Evolutionary conservation across 176 grass and related monocot genomes (phyloP).

Genomic region (Avena sativa): DNA sequence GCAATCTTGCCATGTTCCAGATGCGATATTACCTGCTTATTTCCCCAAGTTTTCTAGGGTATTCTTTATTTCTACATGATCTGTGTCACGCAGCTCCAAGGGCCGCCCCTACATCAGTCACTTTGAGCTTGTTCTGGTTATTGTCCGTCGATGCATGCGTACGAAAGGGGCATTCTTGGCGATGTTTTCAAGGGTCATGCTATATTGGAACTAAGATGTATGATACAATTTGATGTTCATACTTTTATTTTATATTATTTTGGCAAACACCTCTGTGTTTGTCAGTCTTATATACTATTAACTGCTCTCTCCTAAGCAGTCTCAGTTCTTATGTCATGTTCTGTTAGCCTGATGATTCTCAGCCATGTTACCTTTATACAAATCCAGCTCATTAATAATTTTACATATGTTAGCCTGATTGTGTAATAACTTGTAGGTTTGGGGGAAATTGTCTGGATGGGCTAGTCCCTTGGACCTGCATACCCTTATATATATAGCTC

Average conservation of each 20-base stretch:
- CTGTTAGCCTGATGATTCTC: not conserved
- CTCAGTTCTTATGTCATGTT: not conserved
- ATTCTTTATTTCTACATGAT: constrained; percentile 67
- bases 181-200: constrained; percentile 32
- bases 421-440: no score
- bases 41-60: constrained; percentile 47
- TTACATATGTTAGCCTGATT: no score
- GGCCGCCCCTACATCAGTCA: constrained; percentile 28
- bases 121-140: constrained; percentile 32
- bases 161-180: constrained; percentile 35
- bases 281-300: not conserved
- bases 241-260: not conserved
- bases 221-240: constrained; percentile 31
- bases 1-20: constrained; percentile 40
- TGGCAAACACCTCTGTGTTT: not conserved
- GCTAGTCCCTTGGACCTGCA: no score
- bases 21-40: not conserved
- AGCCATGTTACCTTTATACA: not conserved
- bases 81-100: constrained; percentile 42
- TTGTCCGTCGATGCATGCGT: constrained; percentile 12
- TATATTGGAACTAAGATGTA: constrained; percentile 35
- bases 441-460: no score
- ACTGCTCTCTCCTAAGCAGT: not conserved
- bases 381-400: not conserved
- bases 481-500: no score